A percentile compares a stretch with the other conserved stretches of the same genome.
phyloP scores from a whole-genome alignment of 2,329 filamentous ascomycete genomes.

The Fusarium ambrosium region DNA sequence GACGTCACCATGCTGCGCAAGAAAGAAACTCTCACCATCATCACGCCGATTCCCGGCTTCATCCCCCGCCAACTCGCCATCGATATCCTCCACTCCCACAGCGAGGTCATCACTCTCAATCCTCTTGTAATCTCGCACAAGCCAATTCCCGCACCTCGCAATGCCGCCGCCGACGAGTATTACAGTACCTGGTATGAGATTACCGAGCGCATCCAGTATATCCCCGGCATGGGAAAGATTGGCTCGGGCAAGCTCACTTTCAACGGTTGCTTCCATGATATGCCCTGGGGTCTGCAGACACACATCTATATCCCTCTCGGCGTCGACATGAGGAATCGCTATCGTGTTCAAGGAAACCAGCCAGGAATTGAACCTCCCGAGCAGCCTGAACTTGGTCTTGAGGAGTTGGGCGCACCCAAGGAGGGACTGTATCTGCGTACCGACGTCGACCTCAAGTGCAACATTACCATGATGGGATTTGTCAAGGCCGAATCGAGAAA shows the following conservation, averaged over 20 bases:
- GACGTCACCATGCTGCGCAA: conserved; percentile 66
- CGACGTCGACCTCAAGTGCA: conserved; percentile 79
- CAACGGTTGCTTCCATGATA: conserved; percentile 79
- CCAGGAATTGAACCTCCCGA: conserved; percentile 74
- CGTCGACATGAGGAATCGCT: conserved; percentile 77
- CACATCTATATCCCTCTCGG: conserved; percentile 78
- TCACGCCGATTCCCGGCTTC: conserved; percentile 77
- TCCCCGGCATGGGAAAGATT: conserved; percentile 75
- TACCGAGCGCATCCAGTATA: conserved; percentile 75
- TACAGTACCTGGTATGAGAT: conserved; percentile 84
- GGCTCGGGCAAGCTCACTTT: conserved; percentile 76
- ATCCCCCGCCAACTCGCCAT: conserved; percentile 79
- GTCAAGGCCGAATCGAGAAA: conserved; percentile 77
- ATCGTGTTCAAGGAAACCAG: conserved; percentile 77
- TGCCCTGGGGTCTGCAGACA: conserved; percentile 79
- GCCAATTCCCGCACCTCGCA: conserved; percentile 74
- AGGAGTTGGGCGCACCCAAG: conserved; percentile 69
- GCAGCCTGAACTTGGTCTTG: conserved; percentile 71
- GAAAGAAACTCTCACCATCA: conserved; percentile 75
- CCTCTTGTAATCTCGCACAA: conserved; percentile 75
- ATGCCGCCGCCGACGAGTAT: conserved; percentile 77
- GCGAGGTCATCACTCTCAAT: conserved; percentile 78
- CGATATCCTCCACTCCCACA: conserved; percentile 79
- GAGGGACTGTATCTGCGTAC: conserved; percentile 78
- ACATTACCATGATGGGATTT: conserved; percentile 73